Conservation (phyloP, 139 green algal species). For the Tetradesmus obliquus region DNA sequence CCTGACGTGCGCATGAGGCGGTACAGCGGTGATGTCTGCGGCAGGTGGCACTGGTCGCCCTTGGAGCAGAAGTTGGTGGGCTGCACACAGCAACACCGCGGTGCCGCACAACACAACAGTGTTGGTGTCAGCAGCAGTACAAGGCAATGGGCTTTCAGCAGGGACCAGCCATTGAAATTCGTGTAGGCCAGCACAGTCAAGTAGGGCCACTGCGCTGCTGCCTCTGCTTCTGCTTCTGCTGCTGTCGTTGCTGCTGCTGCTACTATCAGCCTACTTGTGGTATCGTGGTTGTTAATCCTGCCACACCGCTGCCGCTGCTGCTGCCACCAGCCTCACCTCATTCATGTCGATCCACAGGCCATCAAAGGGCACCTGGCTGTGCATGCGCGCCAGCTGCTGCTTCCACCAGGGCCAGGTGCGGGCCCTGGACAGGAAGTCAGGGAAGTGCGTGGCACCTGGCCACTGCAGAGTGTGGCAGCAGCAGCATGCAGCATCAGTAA, state of each 20-base stretch:
- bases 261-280: too few species aligned
- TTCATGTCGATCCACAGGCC: slow-evolving; percentile 89
- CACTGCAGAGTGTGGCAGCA: slow-evolving; percentile 65
- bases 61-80: background rate
- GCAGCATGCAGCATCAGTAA: background rate
- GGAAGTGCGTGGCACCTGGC: slow-evolving; percentile 77
- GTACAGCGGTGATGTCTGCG: background rate
- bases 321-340: slow-evolving; percentile 40
- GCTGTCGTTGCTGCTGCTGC: too few species aligned
- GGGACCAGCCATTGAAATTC: too few species aligned
- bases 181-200: too few species aligned
- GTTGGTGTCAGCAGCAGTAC: too few species aligned
- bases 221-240: too few species aligned
- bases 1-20: background rate
- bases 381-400: slow-evolving; percentile 44
- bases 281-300: too few species aligned
- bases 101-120: too few species aligned
- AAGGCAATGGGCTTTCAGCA: too few species aligned
- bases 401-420: slow-evolving; percentile 47
- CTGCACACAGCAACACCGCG: background rate
- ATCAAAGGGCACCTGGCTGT: slow-evolving; percentile 61
- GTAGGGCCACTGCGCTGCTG: too few species aligned
- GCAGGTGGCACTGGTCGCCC: background rate
- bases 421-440: slow-evolving; percentile 70
- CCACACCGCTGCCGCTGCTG: too few species aligned